Evolutionary conservation across 2,329 filamentous ascomycete genomes (phyloP), one percentile per base, ranked within the genome.

Genomic region (Neofusicoccum cordaticola): DNA sequence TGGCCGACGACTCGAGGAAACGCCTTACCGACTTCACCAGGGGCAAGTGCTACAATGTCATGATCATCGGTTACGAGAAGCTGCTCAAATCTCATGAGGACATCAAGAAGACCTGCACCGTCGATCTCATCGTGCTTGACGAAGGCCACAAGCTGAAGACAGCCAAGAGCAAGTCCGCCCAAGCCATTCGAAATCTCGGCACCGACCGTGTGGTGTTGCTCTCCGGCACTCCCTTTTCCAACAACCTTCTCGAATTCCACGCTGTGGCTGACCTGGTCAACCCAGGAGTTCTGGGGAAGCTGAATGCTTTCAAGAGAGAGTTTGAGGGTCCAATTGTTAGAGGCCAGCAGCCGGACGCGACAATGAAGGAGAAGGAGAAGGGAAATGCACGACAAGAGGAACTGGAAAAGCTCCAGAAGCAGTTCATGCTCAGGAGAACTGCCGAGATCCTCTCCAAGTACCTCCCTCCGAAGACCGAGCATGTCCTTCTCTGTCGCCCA

Each of bases 11-110:
- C 66, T 84, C 83, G 66, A 83, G 83, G 64, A 86, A 82, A 66
- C 83, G 85, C 51, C 77, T 91, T 34, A 86, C 85, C 1, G 87
- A 90, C 71, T 91, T 91, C 71, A 91, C 88, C 1, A 86, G 81
- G 76, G 88, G 88, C 35, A 88, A 83, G 70, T 83, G 83, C 27
- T 91, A 90, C 71, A 88, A 84, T 68, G 82, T 91, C 27, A 88
- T 91, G 87, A 88, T 91, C 68, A 86, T 91, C 65, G 89, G 89
- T 1, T 91, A 91, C 70, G 89, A 91, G 73, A 89, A 88, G 75
- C 77, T 91, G 35, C 82, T 87, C 53, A 83, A 82, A 4, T 85
- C 91, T 1, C 85, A 89, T 67, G 86, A 88, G 58, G 86, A 89
- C 60, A 76, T 91, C 50, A 84, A 86, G 67, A 86, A 86, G 70